Base-by-base conservation (phyloP, 1,139 yeast species). In the Saccharomyces hybrid region DNA sequence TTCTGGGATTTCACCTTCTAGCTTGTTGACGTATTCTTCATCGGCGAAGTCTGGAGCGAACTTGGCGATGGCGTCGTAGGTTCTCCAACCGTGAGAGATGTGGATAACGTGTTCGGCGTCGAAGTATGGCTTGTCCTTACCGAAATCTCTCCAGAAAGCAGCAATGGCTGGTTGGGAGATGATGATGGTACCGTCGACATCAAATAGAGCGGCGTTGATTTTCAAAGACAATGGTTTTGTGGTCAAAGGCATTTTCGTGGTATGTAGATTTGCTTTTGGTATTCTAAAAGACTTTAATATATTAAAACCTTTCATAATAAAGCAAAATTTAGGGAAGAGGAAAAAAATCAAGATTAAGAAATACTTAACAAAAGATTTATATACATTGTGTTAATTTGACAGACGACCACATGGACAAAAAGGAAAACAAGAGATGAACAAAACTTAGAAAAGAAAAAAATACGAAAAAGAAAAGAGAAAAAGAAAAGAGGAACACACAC, bases 171-270 rank as follows among this genome's bases (percentile, higher is more conserved):
- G 84, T 60, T 91, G 87, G 50, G 95, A 86, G 70, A 86, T 82
- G 70, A 88, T 88, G 69, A 88, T 77, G 49, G 96, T 88, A 57
- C 96, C 96, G 69, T 88, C 96, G 58, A 90, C 83, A 71, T 88
- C 96, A 72, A 88, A 88, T 64, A 86, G 79, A 64, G 78, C 72
- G 51, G 75, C 75, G 64, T 71, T 68, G 49, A 70, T 67, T 58
- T 68, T 69, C 51, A 70, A 57, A 55, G 71, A 65, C 48, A 69
- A 51, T 50, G 72, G 71, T 61, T 67, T 62, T 49, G 63, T 58
- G 51, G 67, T 56, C 56, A 60, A 56, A 61, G 69, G 59, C 71
- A 67, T 67, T 56, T 21, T 61, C 9, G 7, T 28, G 27, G 38
- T 49, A 29, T 50, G 19, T 49, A 19, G 12, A 12, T 46, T 34